Percentiles rank a stretch among this genome's conserved stretches.
Conservation (phyloP, 169 alveolate genomes). For the Plasmodium fragile region DNA sequence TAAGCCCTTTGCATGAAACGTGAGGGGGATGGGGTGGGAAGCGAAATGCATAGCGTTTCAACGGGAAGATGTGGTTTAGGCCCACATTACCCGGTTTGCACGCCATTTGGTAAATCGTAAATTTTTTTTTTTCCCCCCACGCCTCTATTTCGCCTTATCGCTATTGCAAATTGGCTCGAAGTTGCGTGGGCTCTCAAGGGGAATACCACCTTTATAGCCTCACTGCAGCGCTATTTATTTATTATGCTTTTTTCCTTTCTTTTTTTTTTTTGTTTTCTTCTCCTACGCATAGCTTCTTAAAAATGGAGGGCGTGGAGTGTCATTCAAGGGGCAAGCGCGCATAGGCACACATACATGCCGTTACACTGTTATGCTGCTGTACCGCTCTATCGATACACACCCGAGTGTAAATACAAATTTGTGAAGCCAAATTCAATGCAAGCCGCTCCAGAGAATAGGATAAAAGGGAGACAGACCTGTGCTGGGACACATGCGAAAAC, state of each 20-base stretch:
- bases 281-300: not conserved
- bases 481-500: not conserved
- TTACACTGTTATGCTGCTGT: not conserved
- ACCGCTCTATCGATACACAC: not conserved
- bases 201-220: not conserved
- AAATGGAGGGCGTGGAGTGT: not conserved
- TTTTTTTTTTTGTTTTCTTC: not conserved
- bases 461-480: not conserved
- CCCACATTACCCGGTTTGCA: not conserved
- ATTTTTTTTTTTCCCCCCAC: not conserved
- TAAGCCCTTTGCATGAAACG: not conserved
- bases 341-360: not conserved
- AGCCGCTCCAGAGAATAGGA: not conserved
- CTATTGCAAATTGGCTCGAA: not conserved
- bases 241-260: not conserved
- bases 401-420: not conserved
- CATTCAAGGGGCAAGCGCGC: not conserved
- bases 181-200: not conserved
- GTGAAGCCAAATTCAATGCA: not conserved
- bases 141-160: not conserved
- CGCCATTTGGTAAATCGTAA: not conserved
- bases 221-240: not conserved
- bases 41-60: not conserved
- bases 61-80: not conserved
- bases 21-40: not conserved